These are phyloP conservation scores for Aschersonia sp. DNA, from an alignment of 2,329 filamentous ascomycete genomes.

Conservation along the genomic window DNA sequence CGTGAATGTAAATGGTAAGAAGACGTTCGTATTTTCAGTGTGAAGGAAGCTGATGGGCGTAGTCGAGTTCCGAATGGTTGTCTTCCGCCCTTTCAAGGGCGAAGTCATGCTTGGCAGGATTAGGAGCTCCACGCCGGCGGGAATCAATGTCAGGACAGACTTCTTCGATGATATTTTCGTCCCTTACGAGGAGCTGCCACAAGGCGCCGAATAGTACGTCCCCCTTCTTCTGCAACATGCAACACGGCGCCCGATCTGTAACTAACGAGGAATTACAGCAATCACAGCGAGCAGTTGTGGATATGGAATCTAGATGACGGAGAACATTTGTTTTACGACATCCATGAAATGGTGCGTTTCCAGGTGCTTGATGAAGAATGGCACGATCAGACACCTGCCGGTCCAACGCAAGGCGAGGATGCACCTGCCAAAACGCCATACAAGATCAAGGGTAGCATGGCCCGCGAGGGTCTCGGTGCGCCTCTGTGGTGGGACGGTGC, in stretches of 20 bases:
- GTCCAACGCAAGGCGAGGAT: constrained; percentile 47
- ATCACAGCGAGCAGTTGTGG: constrained; percentile 66
- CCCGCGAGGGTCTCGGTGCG: constrained; percentile 44
- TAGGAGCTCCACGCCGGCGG: constrained; percentile 54
- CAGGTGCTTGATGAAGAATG: constrained; percentile 78
- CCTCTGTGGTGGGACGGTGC: constrained; percentile 48
- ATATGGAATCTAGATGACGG: constrained; percentile 62
- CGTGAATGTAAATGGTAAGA: constrained; percentile 80
- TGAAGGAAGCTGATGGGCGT: not conserved
- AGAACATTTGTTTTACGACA: constrained; percentile 71
- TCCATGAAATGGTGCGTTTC: constrained; percentile 76
- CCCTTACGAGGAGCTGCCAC: constrained; percentile 57
- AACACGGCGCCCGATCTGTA: not conserved
- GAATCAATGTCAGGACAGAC: constrained; percentile 68
- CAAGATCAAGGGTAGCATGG: constrained; percentile 51
- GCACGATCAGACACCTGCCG: constrained; percentile 71
- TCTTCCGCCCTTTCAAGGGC: constrained; percentile 91
- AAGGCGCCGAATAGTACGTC: constrained; percentile 60
- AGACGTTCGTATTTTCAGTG: not conserved
- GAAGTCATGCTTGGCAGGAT: constrained; percentile 84
- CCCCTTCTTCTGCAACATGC: too few relatives aligned
- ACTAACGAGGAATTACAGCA: constrained; percentile 27
- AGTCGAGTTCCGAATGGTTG: constrained; percentile 88
- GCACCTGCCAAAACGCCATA: constrained; percentile 54
- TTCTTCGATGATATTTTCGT: constrained; percentile 93